A percentile compares a stretch with the other conserved stretches of the same genome.
Evolutionary conservation across 176 grass and related monocot genomes (phyloP).

Genomic region (Areca catechu): DNA sequence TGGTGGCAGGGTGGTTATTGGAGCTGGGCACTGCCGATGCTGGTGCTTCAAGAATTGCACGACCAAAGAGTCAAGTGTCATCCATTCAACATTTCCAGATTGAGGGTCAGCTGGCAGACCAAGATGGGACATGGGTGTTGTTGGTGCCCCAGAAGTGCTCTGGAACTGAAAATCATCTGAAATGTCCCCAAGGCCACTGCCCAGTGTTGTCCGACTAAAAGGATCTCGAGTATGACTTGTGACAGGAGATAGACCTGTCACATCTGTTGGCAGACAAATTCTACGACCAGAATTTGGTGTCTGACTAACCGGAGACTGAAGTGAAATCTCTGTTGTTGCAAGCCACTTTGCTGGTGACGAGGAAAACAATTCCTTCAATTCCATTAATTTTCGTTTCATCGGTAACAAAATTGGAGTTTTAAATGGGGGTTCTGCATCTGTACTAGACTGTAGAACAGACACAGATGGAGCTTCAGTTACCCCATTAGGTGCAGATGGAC

Average conservation of each 20-base stretch:
- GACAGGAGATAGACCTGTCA: constrained; percentile 42
- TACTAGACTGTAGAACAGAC: constrained; percentile 20
- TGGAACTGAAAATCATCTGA: constrained; percentile 50
- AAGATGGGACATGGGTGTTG: constrained; percentile 14
- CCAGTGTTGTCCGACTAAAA: constrained; percentile 42
- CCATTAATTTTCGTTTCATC: constrained; percentile 70
- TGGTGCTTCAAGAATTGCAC: constrained; percentile 98
- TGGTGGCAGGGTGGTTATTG: constrained; percentile 94
- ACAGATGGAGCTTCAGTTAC: constrained; percentile 22
- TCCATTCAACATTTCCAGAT: constrained; percentile 52
- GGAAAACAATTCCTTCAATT: constrained; percentile 44
- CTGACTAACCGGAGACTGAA: constrained; percentile 59
- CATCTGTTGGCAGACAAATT: constrained; percentile 29
- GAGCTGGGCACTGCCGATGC: constrained; percentile 82
- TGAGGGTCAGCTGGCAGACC: constrained; percentile 28
- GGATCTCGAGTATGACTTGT: constrained; percentile 20
- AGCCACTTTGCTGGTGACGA: constrained; percentile 37
- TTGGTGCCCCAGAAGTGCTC: constrained; percentile 38
- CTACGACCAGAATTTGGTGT: constrained; percentile 53
- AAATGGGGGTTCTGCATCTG: constrained; percentile 27
- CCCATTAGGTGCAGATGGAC: constrained; percentile 26
- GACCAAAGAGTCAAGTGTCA: constrained; percentile 86
- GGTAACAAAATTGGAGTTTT: constrained; percentile 71
- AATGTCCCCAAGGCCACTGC: constrained; percentile 43
- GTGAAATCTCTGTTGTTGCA: constrained; percentile 37